Evolutionary conservation across 2,329 filamentous ascomycete species (phyloP).

Genomic region (Botrytis aclada): DNA sequence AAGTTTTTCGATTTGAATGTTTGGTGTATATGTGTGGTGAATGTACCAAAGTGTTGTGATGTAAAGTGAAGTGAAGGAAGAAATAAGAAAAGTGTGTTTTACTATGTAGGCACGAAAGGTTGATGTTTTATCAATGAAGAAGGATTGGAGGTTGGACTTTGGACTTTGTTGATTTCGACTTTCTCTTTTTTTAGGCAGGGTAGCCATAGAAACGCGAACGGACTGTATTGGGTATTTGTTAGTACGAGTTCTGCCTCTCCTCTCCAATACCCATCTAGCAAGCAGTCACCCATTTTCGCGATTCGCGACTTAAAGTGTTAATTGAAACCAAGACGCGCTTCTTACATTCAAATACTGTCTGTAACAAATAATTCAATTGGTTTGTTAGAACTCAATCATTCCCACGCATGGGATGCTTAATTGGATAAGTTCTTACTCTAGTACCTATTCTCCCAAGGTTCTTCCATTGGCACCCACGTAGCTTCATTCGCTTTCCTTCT

Average conservation of each 20-base stretch:
- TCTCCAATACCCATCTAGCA: background rate
- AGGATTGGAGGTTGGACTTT: background rate
- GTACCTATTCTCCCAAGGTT: background rate
- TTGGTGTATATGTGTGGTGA: background rate
- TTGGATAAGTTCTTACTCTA: background rate
- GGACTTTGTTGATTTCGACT: slow-evolving; percentile 15
- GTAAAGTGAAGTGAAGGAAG: background rate
- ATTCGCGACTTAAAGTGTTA: background rate
- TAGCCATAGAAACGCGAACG: slow-evolving; percentile 13
- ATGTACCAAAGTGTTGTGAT: background rate
- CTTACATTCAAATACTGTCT: too few species aligned
- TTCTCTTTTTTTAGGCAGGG: background rate
- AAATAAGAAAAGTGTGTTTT: background rate
- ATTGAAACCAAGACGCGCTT: slow-evolving; percentile 9
- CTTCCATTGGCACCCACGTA: background rate
- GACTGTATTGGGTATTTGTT: background rate
- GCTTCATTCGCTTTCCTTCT: background rate
- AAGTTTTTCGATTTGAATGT: background rate
- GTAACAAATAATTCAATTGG: background rate
- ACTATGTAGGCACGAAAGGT: background rate
- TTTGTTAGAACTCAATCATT: background rate
- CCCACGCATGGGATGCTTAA: background rate
- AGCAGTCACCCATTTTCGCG: slow-evolving; percentile 13
- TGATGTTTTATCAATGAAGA: background rate
- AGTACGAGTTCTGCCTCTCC: background rate